Base-by-base conservation (phyloP, 495 filamentous ascomycete genomes). In the Thermochaetoides thermophila region DNA sequence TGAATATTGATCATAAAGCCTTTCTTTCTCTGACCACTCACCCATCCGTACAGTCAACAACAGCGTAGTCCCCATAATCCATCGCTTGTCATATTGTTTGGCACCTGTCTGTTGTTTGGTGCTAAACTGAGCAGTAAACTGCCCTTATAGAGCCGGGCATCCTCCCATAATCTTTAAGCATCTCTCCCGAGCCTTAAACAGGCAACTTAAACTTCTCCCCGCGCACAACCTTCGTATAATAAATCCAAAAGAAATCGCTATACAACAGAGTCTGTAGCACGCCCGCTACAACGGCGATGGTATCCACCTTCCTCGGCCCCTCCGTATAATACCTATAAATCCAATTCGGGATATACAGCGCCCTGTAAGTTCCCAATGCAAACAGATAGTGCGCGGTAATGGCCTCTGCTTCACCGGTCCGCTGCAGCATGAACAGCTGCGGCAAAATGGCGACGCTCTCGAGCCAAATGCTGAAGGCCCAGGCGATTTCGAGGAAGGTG, bases 181-280 rank as follows among this genome's bases (percentile, higher is more conserved):
- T n/a, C n/a, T n/a, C n/a, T n/a, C n/a, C n/a, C n/a, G n/a, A 9
- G 4, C 9, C 17, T 63, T 69, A 89, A 42, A 87, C 82, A 11
- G 82, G 82, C 32, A 89, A 60, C 55, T 82, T 81, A 52, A 89
- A 89, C 58, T 80, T 85, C 68, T 83, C 80, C 32, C 82, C 82
- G 59, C 85, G 83, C 65, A 86, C 60, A 24, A 89, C 76, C 60
- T 91, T 93, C 27, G 78, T 93, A 55, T 93, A 97, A 59, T 97
- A 97, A 41, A 97, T 93, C 67, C 83, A 97, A 68, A 97, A 97
- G 64, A 97, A 97, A 60, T 97, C 89, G 33, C 83, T 92, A 60
- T 97, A 97, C 32, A 96, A 66, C 17, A 96, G 56, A 13, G 89
- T 96, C 66, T 97, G 89, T 38, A 94, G 63, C 18, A 94, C 69